Evolutionary conservation across 2,329 filamentous ascomycete genomes (phyloP).

Genomic region (Stachybotrys echinatus): DNA sequence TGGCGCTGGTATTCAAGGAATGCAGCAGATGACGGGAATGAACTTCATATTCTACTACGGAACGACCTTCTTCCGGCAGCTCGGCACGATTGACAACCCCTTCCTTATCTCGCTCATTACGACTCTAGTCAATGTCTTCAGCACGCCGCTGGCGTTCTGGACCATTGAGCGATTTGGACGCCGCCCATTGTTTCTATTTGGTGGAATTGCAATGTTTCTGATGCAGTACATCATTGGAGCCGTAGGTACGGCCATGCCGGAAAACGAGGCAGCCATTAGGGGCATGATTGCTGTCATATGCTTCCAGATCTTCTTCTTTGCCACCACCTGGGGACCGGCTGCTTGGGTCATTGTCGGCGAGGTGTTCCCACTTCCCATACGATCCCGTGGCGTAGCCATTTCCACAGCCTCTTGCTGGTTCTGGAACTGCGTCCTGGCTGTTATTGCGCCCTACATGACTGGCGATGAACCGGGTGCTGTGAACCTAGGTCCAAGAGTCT

Average conservation of each 20-base stretch:
- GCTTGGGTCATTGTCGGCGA: constrained; percentile 69
- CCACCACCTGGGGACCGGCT: constrained; percentile 67
- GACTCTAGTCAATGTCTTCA: constrained; percentile 70
- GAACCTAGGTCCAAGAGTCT: constrained; percentile 33
- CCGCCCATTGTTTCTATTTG: constrained; percentile 62
- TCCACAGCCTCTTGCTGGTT: constrained; percentile 72
- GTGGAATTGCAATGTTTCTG: constrained; percentile 65
- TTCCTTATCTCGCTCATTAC: constrained; percentile 71
- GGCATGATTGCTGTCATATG: constrained; percentile 71
- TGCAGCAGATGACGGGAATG: constrained; percentile 43
- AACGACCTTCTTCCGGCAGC: constrained; percentile 64
- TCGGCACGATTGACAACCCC: constrained; percentile 58
- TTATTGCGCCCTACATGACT: constrained; percentile 62
- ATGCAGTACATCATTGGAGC: constrained; percentile 67
- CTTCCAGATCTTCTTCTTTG: constrained; percentile 78
- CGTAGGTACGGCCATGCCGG: constrained; percentile 36
- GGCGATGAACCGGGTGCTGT: constrained; percentile 40
- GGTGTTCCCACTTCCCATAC: constrained; percentile 70
- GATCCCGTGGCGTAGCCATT: constrained; percentile 64
- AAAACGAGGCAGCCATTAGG: constrained; percentile 27
- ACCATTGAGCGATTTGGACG: constrained; percentile 66
- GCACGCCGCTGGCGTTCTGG: constrained; percentile 68
- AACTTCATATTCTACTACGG: constrained; percentile 74
- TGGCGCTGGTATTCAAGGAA: constrained; percentile 32
- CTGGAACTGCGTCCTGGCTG: constrained; percentile 57